Evolutionary conservation across 2,329 filamentous ascomycete genomes (phyloP), one percentile per base, ranked within the genome.

Genomic region (Cercospora sp.): DNA sequence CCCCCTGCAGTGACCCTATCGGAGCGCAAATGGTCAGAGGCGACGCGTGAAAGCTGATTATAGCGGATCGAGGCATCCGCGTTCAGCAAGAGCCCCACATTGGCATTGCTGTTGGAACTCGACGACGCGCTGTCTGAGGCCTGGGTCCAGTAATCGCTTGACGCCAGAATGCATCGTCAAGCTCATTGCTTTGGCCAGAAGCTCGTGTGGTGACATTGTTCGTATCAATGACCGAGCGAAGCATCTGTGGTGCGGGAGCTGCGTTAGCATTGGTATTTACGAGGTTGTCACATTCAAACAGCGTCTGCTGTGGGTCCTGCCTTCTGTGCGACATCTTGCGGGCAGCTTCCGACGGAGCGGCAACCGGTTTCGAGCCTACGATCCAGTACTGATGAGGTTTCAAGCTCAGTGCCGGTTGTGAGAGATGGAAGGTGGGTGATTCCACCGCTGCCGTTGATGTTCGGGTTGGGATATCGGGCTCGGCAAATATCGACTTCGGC

Each of bases 391-490:
- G 49, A 30, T n/a, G 26, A 16, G 24, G 10, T n/a, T 30, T 10
- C 21, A 55, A 55, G 16, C 49, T 55, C 10, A 16, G 49, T 30
- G 49, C 63, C 12, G 70, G 71, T 10, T 64, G 61, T 16, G 67
- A 68, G 34, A 58, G 30, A 40, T 71, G 72, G 34, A 37, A 51
- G 40, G 71, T 74, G n/a, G 67, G 69, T 13, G 73, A 75, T 55
- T 57, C 65, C 30, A 75, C 13, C 12, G 71, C 72, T 16, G 57
- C 58, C 37, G 73, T 30, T 26, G 24, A 55, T 55, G 49, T 26
- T 55, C 26, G 10, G 24, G 26, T 55, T 18, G 32, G 10, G 72
- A 74, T n/a, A 63, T 65, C 24, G 70, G 61, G 51, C 66, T 74
- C 21, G 68, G 69, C 5, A 37, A n/a, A 34, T 24, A 3, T 59